Evolutionary conservation across 75 land plant species (phyloP).

Genomic region (Pinus taeda): DNA sequence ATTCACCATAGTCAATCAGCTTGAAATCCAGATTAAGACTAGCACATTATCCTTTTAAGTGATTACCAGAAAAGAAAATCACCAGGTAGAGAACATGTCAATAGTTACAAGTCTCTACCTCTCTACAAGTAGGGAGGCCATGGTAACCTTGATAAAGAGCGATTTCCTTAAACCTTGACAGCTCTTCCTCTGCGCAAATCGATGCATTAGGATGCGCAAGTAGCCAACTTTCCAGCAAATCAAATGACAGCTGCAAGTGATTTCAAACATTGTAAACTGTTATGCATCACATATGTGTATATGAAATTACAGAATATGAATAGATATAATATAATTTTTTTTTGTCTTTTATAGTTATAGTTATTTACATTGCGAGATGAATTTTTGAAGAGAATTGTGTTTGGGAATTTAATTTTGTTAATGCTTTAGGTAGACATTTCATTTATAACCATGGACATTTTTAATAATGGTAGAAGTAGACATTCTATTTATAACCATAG

Average conservation of each 20-base stretch:
- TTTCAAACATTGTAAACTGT: too few species aligned
- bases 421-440: too few species aligned
- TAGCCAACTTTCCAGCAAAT: constrained; percentile 31
- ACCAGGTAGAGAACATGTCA: not conserved
- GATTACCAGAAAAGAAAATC: not conserved
- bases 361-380: too few species aligned
- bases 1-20: not conserved
- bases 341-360: too few species aligned
- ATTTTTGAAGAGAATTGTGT: too few species aligned
- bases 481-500: too few species aligned
- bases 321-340: too few species aligned
- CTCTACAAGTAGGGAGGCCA: constrained; percentile 29
- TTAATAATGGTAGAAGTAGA: too few species aligned
- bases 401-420: too few species aligned
- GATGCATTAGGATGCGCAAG: constrained; percentile 23
- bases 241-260: constrained; percentile 23
- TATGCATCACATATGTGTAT: too few species aligned
- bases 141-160: constrained; percentile 26
- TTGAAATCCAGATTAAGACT: not conserved
- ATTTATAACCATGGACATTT: too few species aligned
- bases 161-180: constrained; percentile 9
- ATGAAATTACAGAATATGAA: too few species aligned
- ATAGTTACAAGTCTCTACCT: constrained; percentile 3
- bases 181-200: constrained; percentile 17
- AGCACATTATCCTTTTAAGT: not conserved